A percentile compares a stretch with the other conserved stretches of the same genome.
Evolutionary conservation across 2,329 filamentous ascomycete species (phyloP).

Genomic region (Lecanicillium sp.): DNA sequence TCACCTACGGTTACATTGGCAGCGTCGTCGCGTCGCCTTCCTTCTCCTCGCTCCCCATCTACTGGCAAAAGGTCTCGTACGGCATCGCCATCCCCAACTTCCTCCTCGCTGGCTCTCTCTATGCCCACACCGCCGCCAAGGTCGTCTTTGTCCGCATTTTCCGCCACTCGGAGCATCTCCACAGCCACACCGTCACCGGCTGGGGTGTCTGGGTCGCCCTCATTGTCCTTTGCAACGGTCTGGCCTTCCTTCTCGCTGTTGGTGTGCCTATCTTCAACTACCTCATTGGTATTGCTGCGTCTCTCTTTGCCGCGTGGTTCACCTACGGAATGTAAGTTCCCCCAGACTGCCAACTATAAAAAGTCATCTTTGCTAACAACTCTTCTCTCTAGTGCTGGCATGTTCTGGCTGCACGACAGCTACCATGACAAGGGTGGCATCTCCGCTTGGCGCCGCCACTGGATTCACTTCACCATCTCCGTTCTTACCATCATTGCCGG

Average conservation of each 20-base stretch:
- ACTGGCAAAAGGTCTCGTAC: conserved; percentile 42
- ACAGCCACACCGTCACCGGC: conserved; percentile 36
- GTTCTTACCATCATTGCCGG: conserved; percentile 35
- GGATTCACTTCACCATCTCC: conserved; percentile 29
- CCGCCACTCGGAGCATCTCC: conserved; percentile 34
- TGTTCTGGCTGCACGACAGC: conserved; percentile 43
- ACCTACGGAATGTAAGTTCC: conserved; percentile 36
- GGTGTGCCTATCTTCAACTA: conserved; percentile 48
- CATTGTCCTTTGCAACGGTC: conserved; percentile 35
- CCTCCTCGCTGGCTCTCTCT: conserved; percentile 40
- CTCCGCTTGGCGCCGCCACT: conserved; percentile 27
- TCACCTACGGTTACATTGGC: conserved; percentile 44
- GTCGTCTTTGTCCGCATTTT: conserved; percentile 43
- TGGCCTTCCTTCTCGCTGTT: conserved; percentile 33
- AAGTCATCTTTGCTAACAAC: background rate
- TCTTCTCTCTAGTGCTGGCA: conserved; percentile 26
- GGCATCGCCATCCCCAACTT: conserved; percentile 43
- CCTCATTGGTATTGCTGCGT: conserved; percentile 40
- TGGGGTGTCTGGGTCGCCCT: conserved; percentile 40
- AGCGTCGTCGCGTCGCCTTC: conserved; percentile 36
- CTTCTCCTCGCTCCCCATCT: conserved; percentile 34
- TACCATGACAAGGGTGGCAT: conserved; percentile 34
- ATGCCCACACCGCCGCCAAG: conserved; percentile 43
- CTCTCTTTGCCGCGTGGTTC: conserved; percentile 46
- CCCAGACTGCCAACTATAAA: background rate